These are phyloP conservation scores for Domatiomyces globalis DNA, from an alignment of 2,329 filamentous ascomycete species.

Conservation along the genomic window DNA sequence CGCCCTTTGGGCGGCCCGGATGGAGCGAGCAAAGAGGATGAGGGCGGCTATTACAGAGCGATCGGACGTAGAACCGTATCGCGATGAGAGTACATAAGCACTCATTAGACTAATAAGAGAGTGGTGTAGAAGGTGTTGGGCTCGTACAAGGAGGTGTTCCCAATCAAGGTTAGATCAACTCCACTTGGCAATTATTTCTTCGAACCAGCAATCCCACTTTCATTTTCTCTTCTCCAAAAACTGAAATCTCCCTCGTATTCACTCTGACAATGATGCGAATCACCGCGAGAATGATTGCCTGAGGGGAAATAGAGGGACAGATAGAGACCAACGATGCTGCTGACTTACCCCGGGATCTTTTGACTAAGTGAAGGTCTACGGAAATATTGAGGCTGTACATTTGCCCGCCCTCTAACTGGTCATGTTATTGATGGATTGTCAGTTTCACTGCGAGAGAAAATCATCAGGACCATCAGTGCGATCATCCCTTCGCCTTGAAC, in stretches of 20 bases:
- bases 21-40: slow-evolving; percentile 47
- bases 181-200: not conserved
- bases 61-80: slow-evolving; percentile 22
- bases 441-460: no score
- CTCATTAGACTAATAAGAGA: not conserved
- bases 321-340: not conserved
- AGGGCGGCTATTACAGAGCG: slow-evolving; percentile 17
- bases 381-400: not conserved
- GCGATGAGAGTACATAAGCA: slow-evolving; percentile 19
- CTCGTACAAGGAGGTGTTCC: not conserved
- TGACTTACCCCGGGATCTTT: not conserved
- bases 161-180: not conserved
- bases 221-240: not conserved
- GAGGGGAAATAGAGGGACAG: not conserved
- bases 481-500: not conserved
- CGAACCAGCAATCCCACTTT: not conserved
- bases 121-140: not conserved
- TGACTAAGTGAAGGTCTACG: not conserved
- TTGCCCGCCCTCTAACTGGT: not conserved
- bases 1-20: slow-evolving; percentile 68
- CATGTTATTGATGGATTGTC: not conserved
- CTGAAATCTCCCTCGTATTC: not conserved
- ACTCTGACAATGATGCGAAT: not conserved
- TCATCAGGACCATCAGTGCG: not conserved
- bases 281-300: not conserved